phyloP scores from a whole-genome alignment of 148 eudicot genomes.

The Vaccinium corymbosum region DNA sequence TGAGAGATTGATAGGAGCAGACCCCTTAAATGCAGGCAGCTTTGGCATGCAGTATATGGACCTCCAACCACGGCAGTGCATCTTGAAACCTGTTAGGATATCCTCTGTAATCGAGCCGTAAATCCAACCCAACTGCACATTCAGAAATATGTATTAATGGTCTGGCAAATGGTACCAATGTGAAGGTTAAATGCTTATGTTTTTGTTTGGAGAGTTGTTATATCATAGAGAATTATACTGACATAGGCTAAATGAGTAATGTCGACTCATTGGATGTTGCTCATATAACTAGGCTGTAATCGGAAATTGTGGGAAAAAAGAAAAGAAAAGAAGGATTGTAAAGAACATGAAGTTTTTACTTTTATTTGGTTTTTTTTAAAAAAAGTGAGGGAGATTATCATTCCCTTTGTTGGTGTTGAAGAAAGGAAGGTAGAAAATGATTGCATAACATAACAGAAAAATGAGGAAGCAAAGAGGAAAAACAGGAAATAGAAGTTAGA shows the following conservation, averaged over 20 bases:
- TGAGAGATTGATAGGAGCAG: conserved; percentile 94
- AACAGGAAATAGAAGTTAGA: no score
- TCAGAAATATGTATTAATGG: conserved; percentile 7
- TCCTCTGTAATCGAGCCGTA: conserved; percentile 98
- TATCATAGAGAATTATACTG: neutral
- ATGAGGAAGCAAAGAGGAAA: neutral
- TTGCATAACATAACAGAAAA: no score
- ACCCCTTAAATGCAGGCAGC: conserved; percentile 84
- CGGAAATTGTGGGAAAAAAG: neutral
- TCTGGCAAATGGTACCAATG: neutral
- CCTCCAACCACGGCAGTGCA: conserved; percentile 99
- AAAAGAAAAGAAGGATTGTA: neutral
- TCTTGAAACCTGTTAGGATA: conserved; percentile 96
- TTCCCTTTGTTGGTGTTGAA: neutral
- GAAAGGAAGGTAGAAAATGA: neutral
- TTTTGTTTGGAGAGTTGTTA: neutral
- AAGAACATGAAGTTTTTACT: neutral
- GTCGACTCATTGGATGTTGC: neutral
- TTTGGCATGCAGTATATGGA: conserved; percentile 97
- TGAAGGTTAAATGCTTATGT: neutral
- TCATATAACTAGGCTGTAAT: neutral
- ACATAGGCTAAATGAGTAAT: conserved; percentile 6
- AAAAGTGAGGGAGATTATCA: no score
- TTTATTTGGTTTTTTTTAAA: neutral
- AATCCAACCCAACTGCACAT: conserved; percentile 94